phyloP scores from a whole-genome alignment of 179 eudicot species.

The Dionaea muscipula region DNA sequence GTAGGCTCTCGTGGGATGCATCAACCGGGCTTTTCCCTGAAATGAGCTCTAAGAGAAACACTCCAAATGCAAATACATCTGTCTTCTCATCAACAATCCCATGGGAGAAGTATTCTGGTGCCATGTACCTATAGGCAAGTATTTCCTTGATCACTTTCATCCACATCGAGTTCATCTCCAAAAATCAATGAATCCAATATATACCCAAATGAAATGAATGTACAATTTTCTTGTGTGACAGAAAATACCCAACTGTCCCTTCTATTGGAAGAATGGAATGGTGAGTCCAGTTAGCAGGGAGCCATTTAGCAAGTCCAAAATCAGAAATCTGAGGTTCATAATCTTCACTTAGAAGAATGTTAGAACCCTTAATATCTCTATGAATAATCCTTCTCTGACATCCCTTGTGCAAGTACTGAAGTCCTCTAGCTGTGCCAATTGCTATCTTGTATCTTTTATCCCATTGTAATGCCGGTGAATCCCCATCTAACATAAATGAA shows the following conservation, averaged over 20 bases:
- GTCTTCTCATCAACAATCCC: conserved; percentile 96
- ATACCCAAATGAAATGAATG: too few species aligned
- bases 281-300: conserved; percentile 90
- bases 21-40: conserved; percentile 85
- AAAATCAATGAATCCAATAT: too few species aligned
- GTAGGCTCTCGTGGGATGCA: conserved; percentile 69
- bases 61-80: conserved; percentile 91
- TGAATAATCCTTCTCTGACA: conserved; percentile 94
- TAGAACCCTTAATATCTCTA: conserved; percentile 79
- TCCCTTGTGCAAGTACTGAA: conserved; percentile 78
- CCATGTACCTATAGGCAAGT: conserved; percentile 48
- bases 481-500: conserved; percentile 35
- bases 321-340: conserved; percentile 92
- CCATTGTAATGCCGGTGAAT: conserved; percentile 57
- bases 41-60: conserved; percentile 63
- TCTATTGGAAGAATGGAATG: conserved; percentile 92
- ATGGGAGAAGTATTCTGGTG: conserved; percentile 91
- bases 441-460: conserved; percentile 71
- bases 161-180: too few species aligned
- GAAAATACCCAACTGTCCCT: conserved; percentile 85
- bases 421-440: conserved; percentile 70
- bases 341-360: conserved; percentile 53
- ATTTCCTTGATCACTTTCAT: too few species aligned
- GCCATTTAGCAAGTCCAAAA: conserved; percentile 98
- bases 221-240: too few species aligned